Percentiles rank a stretch among this genome's conserved stretches.
These are phyloP conservation scores for Cercospora zeae-maydis DNA, from an alignment of 2,329 filamentous ascomycete genomes.

Conservation along the genomic window DNA sequence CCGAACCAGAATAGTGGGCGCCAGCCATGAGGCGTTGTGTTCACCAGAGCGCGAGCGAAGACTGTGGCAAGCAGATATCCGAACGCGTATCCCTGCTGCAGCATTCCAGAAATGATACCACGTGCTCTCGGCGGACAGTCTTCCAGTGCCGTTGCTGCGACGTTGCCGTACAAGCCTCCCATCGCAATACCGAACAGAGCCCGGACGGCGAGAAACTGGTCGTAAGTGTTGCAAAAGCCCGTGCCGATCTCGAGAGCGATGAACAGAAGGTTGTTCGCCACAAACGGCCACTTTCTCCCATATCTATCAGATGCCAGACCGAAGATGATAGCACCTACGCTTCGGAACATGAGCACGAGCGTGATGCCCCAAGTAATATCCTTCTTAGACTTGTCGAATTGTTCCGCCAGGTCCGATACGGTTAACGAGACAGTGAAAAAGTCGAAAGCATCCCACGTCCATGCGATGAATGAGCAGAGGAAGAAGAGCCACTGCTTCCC, in stretches of 20 bases:
- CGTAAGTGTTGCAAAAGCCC: conserved; percentile 57
- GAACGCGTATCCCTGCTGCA: conserved; percentile 63
- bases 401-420: conserved; percentile 51
- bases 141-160: conserved; percentile 59
- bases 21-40: conserved; percentile 78
- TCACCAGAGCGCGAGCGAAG: conserved; percentile 56
- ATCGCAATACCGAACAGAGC: conserved; percentile 63
- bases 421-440: conserved; percentile 62
- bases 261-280: conserved; percentile 60
- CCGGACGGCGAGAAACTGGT: conserved; percentile 57
- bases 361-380: conserved; percentile 60
- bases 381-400: conserved; percentile 53
- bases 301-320: conserved; percentile 41
- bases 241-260: conserved; percentile 59
- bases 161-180: conserved; percentile 61
- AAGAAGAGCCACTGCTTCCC: conserved; percentile 59
- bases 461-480: conserved; percentile 47
- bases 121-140: conserved; percentile 58
- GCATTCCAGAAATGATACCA: conserved; percentile 59
- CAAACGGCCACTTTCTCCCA: conserved; percentile 47
- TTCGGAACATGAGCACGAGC: conserved; percentile 58
- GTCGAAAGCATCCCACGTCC: conserved; percentile 57
- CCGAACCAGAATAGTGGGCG: conserved; percentile 87
- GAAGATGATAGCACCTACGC: conserved; percentile 57
- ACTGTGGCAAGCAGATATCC: conserved; percentile 56